Evolutionary conservation across 495 filamentous ascomycete species (phyloP).

Genomic region (Lophium mytilinum): DNA sequence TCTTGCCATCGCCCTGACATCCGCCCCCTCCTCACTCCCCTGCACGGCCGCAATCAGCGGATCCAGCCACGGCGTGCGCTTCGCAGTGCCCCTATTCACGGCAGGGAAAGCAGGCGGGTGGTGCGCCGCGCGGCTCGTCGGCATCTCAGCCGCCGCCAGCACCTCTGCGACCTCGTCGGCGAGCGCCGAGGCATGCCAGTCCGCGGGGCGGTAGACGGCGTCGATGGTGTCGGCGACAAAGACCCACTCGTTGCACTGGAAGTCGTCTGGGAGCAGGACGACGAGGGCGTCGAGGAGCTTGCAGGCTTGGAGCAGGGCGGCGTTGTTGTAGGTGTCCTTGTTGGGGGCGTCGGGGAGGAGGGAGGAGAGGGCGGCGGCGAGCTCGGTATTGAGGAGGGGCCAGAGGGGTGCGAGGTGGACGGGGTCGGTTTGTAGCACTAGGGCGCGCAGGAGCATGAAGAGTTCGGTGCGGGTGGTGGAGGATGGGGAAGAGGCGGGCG

Average conservation of each 20-base stretch:
- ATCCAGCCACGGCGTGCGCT: not conserved
- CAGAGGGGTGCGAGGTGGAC: constrained; percentile 76
- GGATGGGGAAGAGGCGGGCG: constrained; percentile 81
- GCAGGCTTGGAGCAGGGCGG: constrained; percentile 75
- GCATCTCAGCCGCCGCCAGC: constrained; percentile 45
- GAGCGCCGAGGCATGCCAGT: constrained; percentile 62
- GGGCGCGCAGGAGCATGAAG: constrained; percentile 77
- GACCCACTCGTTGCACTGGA: constrained; percentile 91
- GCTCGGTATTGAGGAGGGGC: constrained; percentile 81
- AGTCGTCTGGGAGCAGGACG: constrained; percentile 84
- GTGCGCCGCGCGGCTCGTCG: constrained; percentile 4
- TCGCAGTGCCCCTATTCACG: not conserved
- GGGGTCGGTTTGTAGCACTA: constrained; percentile 66
- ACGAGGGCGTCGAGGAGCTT: constrained; percentile 84
- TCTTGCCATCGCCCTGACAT: constrained; percentile 29
- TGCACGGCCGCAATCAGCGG: not conserved
- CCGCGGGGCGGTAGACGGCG: constrained; percentile 77
- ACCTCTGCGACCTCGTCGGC: constrained; percentile 81
- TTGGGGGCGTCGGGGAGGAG: constrained; percentile 56
- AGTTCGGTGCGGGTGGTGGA: constrained; percentile 81
- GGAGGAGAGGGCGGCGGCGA: constrained; percentile 73
- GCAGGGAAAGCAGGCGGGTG: not conserved
- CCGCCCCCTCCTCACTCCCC: constrained; percentile 6
- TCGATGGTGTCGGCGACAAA: constrained; percentile 97
- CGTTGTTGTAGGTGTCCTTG: constrained; percentile 68